Conservation (phyloP, 129 eudicot species). For the Chrysanthemum makinoi region DNA sequence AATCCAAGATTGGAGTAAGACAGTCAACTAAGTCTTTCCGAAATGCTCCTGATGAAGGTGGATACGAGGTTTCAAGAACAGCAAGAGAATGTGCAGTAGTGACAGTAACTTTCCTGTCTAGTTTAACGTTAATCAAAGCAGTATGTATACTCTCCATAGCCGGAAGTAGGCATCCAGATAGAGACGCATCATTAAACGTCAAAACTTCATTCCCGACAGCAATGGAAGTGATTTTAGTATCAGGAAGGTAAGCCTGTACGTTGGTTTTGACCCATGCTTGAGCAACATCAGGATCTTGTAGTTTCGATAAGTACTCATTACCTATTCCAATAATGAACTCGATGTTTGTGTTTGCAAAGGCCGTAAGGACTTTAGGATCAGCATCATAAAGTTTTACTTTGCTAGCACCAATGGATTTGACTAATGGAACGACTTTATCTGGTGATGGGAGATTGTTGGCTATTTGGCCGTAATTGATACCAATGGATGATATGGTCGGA, state of each 20-base stretch:
- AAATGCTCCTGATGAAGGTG: conserved; percentile 81
- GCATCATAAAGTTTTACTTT: conserved; percentile 87
- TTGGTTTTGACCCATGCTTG: conserved; percentile 67
- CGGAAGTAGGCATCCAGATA: conserved; percentile 63
- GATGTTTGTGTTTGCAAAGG: conserved; percentile 74
- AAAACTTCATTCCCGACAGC: conserved; percentile 87
- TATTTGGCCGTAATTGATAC: conserved; percentile 87
- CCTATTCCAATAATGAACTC: conserved; percentile 66
- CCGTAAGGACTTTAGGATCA: conserved; percentile 65
- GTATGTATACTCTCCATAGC: conserved; percentile 81
- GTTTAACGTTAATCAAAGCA: conserved; percentile 48
- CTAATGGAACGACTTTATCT: conserved; percentile 53
- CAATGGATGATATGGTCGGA: conserved; percentile 38
- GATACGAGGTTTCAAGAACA: conserved; percentile 66
- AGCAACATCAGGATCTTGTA: conserved; percentile 58
- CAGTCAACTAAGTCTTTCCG: conserved; percentile 44
- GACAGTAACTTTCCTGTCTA: conserved; percentile 55
- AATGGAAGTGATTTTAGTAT: conserved; percentile 69
- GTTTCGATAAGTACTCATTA: conserved; percentile 50
- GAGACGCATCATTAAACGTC: conserved; percentile 59
- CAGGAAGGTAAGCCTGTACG: conserved; percentile 56
- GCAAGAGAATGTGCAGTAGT: conserved; percentile 79
- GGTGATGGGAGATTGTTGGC: conserved; percentile 88
- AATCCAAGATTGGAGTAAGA: conserved; percentile 52
- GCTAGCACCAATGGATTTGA: conserved; percentile 64